Evolutionary conservation across 768 basidiomycete species (phyloP).

Genomic region (Leccinellum luteum): DNA sequence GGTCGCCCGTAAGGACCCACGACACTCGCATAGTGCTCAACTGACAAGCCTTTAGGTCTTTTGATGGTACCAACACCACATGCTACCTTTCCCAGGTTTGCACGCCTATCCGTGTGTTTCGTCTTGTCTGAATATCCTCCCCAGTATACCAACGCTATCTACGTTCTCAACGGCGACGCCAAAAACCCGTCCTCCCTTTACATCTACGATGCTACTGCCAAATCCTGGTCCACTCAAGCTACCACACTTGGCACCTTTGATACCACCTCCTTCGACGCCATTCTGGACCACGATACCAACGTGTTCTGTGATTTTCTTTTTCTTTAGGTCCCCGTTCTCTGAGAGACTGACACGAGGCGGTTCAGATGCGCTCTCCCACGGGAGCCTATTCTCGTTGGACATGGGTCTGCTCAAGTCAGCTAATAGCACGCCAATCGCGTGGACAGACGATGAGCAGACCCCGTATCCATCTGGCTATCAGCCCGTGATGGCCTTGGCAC

Average conservation of each 20-base stretch:
- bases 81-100: constrained; percentile 72
- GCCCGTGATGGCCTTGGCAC: constrained; percentile 77
- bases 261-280: constrained; percentile 58
- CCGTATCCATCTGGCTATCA: constrained; percentile 59
- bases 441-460: constrained; percentile 59
- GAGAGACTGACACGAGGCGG: constrained; percentile 6
- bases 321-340: background rate
- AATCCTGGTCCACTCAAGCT: constrained; percentile 77
- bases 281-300: constrained; percentile 95
- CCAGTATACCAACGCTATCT: constrained; percentile 83
- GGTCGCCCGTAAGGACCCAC: constrained; percentile 68
- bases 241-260: constrained; percentile 56
- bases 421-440: constrained; percentile 53
- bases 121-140: constrained; percentile 3
- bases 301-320: constrained; percentile 58
- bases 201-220: constrained; percentile 73
- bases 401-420: constrained; percentile 65
- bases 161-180: constrained; percentile 76
- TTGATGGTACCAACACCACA: constrained; percentile 58
- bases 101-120: background rate
- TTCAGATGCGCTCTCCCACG: constrained; percentile 65
- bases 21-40: background rate
- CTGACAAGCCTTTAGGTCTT: constrained; percentile 44
- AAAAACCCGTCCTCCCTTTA: constrained; percentile 67
- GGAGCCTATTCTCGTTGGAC: constrained; percentile 66